Base-by-base conservation (phyloP, 2,329 filamentous ascomycete species). In the Claviceps humidiphila region DNA sequence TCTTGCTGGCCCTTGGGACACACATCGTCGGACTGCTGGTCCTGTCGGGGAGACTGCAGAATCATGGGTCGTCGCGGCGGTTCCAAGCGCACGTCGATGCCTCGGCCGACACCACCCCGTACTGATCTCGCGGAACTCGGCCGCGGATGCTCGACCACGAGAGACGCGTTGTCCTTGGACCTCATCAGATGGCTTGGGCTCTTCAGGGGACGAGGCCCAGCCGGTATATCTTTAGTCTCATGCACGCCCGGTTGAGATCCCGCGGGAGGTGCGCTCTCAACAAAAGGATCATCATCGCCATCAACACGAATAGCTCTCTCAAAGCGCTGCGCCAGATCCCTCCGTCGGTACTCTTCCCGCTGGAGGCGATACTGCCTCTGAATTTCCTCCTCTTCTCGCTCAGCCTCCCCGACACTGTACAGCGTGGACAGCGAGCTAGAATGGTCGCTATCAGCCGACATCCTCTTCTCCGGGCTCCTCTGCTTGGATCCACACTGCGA, bases 391-490 rank as follows among this genome's bases (percentile, higher is more conserved):
- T 50, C 53, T 17, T 64, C 64, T 6, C 71, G 68, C 8, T 73
- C 69, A 1, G 67, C 64, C 51, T 78, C 75, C 34, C 76, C 74
- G 47, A 73, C 74, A 53, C 76, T 80, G 56, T 79, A 78, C 5
- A 81, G 61, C 0, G 77, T 81, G 4, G 77, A 81, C 5, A 81
- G 64, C 2, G 75, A 72, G 41, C 75, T 79, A 0, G 75, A 78
- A 14, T 69, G 64, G 8, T 74, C 68, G 55, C 73, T 77, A 4
- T 69, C 65, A 4, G 61, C 53, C 0, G 72, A 74, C 4, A 50
- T 53, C n/a, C 60, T 62, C 52, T 62, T 55, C 16, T 58, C 53
- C 0, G 57, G 57, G 1, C 42, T 53, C 30, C 24, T 50, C 44
- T 52, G 52, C 47, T 24, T 39, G 9, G 54, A 53, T 13, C 55